Percentiles rank a stretch among this genome's conserved stretches.
Evolutionary conservation across 257 asterid genomes (phyloP).

Genomic region (Penstemon newberryi): DNA sequence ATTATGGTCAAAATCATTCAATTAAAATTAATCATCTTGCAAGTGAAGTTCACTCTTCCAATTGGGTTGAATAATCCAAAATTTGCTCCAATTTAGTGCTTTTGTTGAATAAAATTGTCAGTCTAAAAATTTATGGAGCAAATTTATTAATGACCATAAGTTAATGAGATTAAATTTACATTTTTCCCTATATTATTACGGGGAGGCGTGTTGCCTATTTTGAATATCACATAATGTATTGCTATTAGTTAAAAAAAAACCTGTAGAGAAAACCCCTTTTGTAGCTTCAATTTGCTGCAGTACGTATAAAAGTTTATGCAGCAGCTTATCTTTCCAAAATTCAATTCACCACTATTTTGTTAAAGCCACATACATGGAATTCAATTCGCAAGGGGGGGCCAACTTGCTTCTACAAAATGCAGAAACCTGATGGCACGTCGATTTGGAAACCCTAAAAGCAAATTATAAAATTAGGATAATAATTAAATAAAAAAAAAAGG

Average conservation of each 20-base stretch:
- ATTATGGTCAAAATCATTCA: no score
- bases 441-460: not conserved
- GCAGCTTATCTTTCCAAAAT: not conserved
- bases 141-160: no score
- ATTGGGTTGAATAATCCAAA: no score
- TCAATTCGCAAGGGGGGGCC: not conserved
- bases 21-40: no score
- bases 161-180: no score
- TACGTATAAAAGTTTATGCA: not conserved
- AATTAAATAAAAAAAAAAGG: slow-evolving; percentile 1
- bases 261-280: not conserved
- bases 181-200: no score
- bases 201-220: no score
- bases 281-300: not conserved
- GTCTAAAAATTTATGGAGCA: no score
- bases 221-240: no score
- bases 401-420: not conserved
- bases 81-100: no score
- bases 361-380: not conserved
- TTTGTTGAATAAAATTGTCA: no score
- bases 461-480: not conserved
- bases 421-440: not conserved
- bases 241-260: not conserved
- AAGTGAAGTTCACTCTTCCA: no score
- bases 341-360: not conserved